Conservation (phyloP, 2,329 filamentous ascomycete species). For the Trichoderma semiorbis region DNA sequence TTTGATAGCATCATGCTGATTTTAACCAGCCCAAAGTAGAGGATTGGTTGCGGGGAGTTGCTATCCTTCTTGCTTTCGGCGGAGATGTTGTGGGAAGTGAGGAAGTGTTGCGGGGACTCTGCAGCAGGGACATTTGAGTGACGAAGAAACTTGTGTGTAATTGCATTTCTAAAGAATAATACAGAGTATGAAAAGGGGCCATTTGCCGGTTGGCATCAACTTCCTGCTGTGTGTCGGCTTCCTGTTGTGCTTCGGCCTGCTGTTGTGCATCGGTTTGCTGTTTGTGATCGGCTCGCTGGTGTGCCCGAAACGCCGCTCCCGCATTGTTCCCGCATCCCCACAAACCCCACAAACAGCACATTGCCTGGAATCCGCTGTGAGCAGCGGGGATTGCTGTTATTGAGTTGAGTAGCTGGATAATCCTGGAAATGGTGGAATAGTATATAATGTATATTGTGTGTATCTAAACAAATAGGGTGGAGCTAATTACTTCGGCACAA, state of each 20-base stretch:
- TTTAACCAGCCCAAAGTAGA: neutral
- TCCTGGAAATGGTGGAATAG: no score
- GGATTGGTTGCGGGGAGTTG: neutral
- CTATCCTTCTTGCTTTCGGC: neutral
- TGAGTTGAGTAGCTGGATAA: no score
- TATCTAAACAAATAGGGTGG: no score
- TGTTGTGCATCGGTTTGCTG: neutral
- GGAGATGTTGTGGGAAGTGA: neutral
- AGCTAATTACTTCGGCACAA: no score
- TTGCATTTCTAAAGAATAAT: neutral
- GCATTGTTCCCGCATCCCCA: neutral
- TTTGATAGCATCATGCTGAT: neutral
- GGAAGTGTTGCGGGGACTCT: neutral
- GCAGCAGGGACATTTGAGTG: neutral
- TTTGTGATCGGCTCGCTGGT: neutral
- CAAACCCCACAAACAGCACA: neutral
- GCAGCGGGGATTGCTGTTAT: neutral
- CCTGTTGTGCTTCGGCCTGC: neutral
- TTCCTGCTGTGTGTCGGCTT: no score
- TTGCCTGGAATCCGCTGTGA: neutral
- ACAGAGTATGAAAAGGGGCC: neutral
- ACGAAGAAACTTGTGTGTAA: neutral
- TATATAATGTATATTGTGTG: no score
- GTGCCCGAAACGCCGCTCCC: neutral
- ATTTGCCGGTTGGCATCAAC: no score